Evolutionary conservation across 1,284 basidiomycete species (phyloP).

Genomic region (Ganoderma boninense): DNA sequence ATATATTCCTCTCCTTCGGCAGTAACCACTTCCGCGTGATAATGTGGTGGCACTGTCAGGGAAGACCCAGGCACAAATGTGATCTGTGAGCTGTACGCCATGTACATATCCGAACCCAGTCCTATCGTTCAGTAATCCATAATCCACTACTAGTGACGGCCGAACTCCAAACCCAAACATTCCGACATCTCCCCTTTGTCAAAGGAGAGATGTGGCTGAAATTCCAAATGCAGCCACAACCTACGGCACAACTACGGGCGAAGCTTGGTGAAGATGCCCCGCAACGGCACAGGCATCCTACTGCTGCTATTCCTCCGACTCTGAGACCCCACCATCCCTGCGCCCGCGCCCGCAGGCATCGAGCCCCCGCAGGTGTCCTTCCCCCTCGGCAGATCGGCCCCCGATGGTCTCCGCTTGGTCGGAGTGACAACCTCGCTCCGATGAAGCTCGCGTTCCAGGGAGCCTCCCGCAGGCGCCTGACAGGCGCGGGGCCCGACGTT

Average conservation of each 20-base stretch:
- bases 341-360: slow-evolving; percentile 4
- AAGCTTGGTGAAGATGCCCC: slow-evolving; percentile 40
- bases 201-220: background rate
- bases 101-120: background rate
- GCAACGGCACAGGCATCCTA: slow-evolving; percentile 40
- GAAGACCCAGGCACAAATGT: background rate
- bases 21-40: background rate
- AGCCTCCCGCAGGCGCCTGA: slow-evolving; percentile 13
- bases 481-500: slow-evolving; percentile 13
- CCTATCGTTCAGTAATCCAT: background rate
- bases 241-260: slow-evolving; percentile 24
- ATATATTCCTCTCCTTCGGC: background rate
- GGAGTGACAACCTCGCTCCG: slow-evolving; percentile 14
- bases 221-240: background rate
- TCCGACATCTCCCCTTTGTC: background rate
- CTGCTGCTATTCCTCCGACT: slow-evolving; percentile 23
- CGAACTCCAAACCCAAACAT: background rate
- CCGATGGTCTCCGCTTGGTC: slow-evolving; percentile 16
- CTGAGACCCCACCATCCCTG: slow-evolving; percentile 6
- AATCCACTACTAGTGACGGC: background rate
- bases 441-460: slow-evolving; percentile 15
- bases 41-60: background rate
- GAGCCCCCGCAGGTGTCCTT: slow-evolving; percentile 11
- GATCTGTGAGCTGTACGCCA: background rate
- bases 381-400: slow-evolving; percentile 8